Conservation (phyloP, 2,329 filamentous ascomycete genomes). For the Mycosphaerella arachidis region DNA sequence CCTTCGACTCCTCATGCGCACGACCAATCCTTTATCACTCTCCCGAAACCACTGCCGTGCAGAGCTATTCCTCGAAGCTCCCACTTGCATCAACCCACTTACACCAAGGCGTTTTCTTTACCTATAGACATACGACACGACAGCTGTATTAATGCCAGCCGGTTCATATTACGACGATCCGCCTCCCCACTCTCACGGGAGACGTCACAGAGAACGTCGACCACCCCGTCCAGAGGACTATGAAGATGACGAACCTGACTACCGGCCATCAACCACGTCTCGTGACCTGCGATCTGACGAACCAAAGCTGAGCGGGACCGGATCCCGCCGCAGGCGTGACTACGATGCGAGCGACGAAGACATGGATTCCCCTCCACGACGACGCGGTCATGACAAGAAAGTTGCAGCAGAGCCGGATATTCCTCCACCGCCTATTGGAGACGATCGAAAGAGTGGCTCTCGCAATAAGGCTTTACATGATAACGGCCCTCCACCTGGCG, state of each 20-base stretch:
- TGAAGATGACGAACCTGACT: constrained; percentile 20
- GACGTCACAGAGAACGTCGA: constrained; percentile 15
- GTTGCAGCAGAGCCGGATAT: constrained; percentile 15
- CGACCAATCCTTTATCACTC: background rate
- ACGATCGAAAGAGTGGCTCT: constrained; percentile 13
- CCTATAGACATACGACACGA: background rate
- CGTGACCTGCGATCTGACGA: constrained; percentile 14
- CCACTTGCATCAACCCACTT: background rate
- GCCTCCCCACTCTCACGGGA: constrained; percentile 9
- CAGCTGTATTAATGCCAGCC: constrained; percentile 12
- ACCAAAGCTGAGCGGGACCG: constrained; percentile 9
- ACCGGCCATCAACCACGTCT: constrained; percentile 13
- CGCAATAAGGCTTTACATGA: constrained; percentile 8
- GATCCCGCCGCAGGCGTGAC: constrained; percentile 13
- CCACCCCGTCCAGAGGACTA: constrained; percentile 14
- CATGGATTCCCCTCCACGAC: constrained; percentile 12
- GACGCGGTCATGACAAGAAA: constrained; percentile 13
- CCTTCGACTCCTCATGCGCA: background rate
- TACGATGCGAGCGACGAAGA: constrained; percentile 31
- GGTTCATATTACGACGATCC: constrained; percentile 15
- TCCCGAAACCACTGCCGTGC: background rate
- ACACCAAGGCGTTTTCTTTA: background rate
- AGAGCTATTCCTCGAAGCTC: background rate
- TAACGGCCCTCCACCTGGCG: constrained; percentile 7
- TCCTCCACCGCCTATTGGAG: constrained; percentile 22